These are phyloP conservation scores for Cyclocybe cylindracea DNA, from an alignment of 768 basidiomycete species.

Conservation along the genomic window DNA sequence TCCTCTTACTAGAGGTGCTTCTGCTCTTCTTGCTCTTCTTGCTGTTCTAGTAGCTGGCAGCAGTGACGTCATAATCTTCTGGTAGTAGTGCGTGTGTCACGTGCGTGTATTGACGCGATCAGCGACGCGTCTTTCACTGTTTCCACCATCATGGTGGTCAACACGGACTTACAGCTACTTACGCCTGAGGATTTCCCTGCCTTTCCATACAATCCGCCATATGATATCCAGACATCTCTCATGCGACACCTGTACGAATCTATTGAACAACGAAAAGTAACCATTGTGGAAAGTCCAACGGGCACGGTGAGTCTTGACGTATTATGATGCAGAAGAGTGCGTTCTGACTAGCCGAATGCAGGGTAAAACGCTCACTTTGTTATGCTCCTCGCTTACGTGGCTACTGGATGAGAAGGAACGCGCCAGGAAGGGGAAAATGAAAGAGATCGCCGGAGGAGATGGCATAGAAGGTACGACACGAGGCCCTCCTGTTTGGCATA, in stretches of 20 bases:
- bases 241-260: constrained; percentile 86
- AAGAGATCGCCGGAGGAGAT: constrained; percentile 34
- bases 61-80: constrained; percentile 6
- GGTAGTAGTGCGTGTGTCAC: constrained; percentile 13
- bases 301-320: constrained; percentile 63
- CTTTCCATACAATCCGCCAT: constrained; percentile 85
- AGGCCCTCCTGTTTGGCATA: background rate
- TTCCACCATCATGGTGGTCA: background rate
- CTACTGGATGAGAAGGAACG: constrained; percentile 69
- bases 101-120: constrained; percentile 2
- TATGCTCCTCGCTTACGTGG: constrained; percentile 79
- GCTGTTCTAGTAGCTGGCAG: background rate
- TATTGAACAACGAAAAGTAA: constrained; percentile 73
- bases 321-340: background rate
- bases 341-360: constrained; percentile 24
- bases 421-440: constrained; percentile 65
- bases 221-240: constrained; percentile 80
- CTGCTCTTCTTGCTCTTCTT: too few species aligned
- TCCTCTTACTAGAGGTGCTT: too few species aligned
- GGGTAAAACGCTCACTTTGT: constrained; percentile 86
- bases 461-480: constrained; percentile 25
- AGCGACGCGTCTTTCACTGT: constrained; percentile 1
- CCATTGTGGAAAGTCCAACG: constrained; percentile 88
- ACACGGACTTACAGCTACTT: constrained; percentile 44
- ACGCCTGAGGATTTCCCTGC: constrained; percentile 71